A percentile compares a stretch with the other conserved stretches of the same genome.
These are phyloP conservation scores for Oryza longistaminata DNA, from an alignment of 176 grass and related monocot genomes.

Conservation along the genomic window DNA sequence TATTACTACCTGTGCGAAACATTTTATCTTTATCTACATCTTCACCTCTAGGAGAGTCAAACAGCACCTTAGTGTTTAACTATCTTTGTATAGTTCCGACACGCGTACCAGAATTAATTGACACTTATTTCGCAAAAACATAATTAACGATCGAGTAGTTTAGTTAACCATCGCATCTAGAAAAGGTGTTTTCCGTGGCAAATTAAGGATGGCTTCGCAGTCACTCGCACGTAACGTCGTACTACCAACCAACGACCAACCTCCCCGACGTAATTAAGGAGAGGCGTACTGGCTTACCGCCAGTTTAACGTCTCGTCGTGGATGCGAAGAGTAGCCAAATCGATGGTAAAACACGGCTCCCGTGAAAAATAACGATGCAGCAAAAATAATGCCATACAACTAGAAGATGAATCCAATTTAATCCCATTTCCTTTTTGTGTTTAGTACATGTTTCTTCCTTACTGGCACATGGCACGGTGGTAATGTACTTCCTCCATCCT, in stretches of 20 bases:
- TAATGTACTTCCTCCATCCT: too few relatives aligned
- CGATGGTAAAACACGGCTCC: background rate
- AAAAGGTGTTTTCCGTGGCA: constrained; percentile 17
- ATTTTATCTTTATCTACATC: too few relatives aligned
- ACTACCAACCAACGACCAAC: constrained; percentile 41
- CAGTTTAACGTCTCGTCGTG: background rate
- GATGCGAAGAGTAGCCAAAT: background rate
- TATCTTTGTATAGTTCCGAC: background rate
- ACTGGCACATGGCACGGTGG: background rate
- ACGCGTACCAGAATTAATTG: background rate
- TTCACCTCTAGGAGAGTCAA: too few relatives aligned
- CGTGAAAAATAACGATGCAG: too few relatives aligned
- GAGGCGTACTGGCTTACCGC: background rate
- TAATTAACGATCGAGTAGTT: background rate
- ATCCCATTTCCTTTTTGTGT: background rate
- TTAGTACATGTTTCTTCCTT: too few relatives aligned
- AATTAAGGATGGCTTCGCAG: background rate
- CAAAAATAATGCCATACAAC: too few relatives aligned
- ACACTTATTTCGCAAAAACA: background rate
- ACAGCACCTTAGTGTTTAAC: too few relatives aligned
- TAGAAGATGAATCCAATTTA: background rate
- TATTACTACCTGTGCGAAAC: too few relatives aligned
- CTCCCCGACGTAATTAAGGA: background rate
- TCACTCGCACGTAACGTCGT: constrained; percentile 18
- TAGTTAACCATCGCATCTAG: background rate